These are phyloP conservation scores for Chamaenerion angustifolium DNA, from an alignment of 345 rosid species.

Conservation along the genomic window DNA sequence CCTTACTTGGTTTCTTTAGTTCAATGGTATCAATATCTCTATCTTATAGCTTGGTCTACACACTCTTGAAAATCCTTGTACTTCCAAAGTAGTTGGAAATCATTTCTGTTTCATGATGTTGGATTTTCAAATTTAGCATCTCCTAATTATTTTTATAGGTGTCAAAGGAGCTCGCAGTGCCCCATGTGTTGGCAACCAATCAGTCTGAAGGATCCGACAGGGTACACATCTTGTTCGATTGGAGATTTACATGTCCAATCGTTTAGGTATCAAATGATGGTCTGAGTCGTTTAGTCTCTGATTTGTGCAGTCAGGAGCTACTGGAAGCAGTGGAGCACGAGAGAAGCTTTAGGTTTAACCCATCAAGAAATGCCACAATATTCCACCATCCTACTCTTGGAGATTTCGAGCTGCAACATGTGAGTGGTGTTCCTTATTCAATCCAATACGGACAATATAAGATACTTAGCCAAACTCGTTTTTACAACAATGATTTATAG, in stretches of 20 bases:
- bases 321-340: conserved; percentile 53
- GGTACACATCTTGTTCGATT: conserved; percentile 15
- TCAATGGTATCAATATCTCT: too few relatives aligned
- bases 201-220: conserved; percentile 55
- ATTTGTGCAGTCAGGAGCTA: conserved; percentile 63
- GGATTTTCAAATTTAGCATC: not conserved
- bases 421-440: conserved; percentile 20
- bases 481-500: conserved; percentile 25
- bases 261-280: not conserved
- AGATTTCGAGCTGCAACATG: conserved; percentile 89
- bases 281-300: not conserved
- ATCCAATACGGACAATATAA: not conserved
- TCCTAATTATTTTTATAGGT: conserved; percentile 31
- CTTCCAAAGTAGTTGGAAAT: too few relatives aligned
- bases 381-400: conserved; percentile 93
- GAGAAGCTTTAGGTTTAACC: conserved; percentile 42
- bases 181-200: conserved; percentile 83
- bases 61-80: too few relatives aligned
- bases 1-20: too few relatives aligned
- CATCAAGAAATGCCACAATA: conserved; percentile 70
- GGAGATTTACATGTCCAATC: not conserved
- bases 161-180: conserved; percentile 90
- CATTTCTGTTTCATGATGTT: not conserved
- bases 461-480: not conserved
- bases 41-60: too few relatives aligned